These are phyloP conservation scores for Citrus cavaleriei DNA, from an alignment of 345 rosid species.

Conservation along the genomic window DNA sequence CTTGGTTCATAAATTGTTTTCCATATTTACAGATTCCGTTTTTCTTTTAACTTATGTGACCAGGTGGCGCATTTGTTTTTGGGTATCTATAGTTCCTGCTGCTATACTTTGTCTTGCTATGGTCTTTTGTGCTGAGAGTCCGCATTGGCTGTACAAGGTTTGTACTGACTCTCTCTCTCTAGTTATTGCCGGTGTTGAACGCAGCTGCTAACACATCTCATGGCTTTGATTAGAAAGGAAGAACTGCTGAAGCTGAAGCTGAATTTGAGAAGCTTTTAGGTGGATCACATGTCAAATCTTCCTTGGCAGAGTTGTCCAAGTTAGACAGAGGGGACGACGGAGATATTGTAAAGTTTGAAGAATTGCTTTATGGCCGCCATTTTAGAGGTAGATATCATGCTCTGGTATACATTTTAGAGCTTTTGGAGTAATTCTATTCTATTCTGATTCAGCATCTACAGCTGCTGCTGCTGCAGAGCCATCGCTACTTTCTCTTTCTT, in stretches of 20 bases:
- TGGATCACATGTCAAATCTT: conserved; percentile 69
- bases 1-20: not conserved
- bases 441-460: conserved; percentile 7
- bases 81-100: conserved; percentile 85
- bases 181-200: not conserved
- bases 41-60: conserved; percentile 5
- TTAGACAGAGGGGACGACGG: conserved; percentile 66
- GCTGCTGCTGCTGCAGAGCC: conserved; percentile 5
- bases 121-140: conserved; percentile 82
- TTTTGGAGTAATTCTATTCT: conserved; percentile 8
- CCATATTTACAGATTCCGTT: not conserved
- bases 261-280: conserved; percentile 87
- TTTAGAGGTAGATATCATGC: conserved; percentile 62
- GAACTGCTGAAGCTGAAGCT: conserved; percentile 75
- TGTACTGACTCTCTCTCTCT: conserved; percentile 6
- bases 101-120: conserved; percentile 71
- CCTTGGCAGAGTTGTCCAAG: conserved; percentile 76
- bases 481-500: conserved; percentile 1
- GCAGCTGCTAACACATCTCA: not conserved
- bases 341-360: conserved; percentile 61
- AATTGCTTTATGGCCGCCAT: conserved; percentile 74
- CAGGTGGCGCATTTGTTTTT: conserved; percentile 98
- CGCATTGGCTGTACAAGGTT: conserved; percentile 95
- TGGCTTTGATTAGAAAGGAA: conserved; percentile 66
- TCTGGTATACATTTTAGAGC: not conserved